Percentiles rank a stretch among this genome's conserved stretches.
Evolutionary conservation across 176 grass and related monocot genomes (phyloP).

Genomic region (Poa pratensis): DNA sequence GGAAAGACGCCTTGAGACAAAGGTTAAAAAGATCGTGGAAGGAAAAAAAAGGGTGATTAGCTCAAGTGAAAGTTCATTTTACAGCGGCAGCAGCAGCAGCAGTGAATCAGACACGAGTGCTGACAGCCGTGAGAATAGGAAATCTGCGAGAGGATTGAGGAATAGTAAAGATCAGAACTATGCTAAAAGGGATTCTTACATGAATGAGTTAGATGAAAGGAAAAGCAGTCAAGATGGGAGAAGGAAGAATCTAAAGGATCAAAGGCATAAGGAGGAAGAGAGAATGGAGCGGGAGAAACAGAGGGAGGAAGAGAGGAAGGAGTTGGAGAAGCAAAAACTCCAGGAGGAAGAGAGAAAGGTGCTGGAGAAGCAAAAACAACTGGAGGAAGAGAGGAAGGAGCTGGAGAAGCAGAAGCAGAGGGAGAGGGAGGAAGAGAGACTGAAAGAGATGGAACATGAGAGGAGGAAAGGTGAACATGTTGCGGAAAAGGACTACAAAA

Average conservation of each 20-base stretch:
- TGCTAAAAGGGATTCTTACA: slow-evolving; percentile 34
- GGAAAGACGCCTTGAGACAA: slow-evolving; percentile 24
- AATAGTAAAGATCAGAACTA: slow-evolving; percentile 27
- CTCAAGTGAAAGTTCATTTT: slow-evolving; percentile 75
- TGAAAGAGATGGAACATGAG: slow-evolving; percentile 35
- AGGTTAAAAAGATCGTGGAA: slow-evolving; percentile 30
- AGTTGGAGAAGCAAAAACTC: slow-evolving; percentile 22
- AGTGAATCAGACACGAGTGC: slow-evolving; percentile 55
- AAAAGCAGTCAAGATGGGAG: slow-evolving; percentile 34
- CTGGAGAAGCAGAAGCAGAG: slow-evolving; percentile 36
- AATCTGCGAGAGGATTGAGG: slow-evolving; percentile 29
- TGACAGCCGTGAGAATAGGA: slow-evolving; percentile 52
- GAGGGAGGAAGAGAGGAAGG: slow-evolving; percentile 42
- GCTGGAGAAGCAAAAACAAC: slow-evolving; percentile 31
- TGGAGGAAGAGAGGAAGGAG: slow-evolving; percentile 14
- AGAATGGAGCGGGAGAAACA: slow-evolving; percentile 40
- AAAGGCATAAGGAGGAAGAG: slow-evolving; percentile 42
- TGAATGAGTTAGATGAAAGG: slow-evolving; percentile 24
- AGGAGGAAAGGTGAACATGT: slow-evolving; percentile 43
- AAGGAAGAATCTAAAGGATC: slow-evolving; percentile 39
- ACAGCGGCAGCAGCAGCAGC: slow-evolving; percentile 28
- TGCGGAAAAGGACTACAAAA: slow-evolving; percentile 50
- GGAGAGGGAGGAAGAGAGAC: slow-evolving; percentile 44
- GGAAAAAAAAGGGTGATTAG: slow-evolving; percentile 32
- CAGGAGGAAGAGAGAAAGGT: slow-evolving; percentile 39